A percentile compares a stretch with the other conserved stretches of the same genome.
Conservation (phyloP, 768 basidiomycete genomes). For the Gymnopilus dilepis region DNA sequence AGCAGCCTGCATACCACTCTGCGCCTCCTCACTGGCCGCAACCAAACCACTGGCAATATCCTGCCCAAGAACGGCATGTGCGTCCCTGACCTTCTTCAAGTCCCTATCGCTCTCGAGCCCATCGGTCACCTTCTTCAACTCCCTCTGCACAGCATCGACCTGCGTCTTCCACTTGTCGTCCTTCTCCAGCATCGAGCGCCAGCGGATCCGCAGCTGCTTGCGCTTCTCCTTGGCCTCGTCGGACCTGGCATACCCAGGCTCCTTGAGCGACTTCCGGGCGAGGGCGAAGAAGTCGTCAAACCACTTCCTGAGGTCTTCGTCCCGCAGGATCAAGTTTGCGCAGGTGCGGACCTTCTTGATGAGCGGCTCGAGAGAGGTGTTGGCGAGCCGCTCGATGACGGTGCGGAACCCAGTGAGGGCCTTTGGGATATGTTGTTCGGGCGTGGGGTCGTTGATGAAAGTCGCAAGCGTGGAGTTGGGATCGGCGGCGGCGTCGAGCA, state of each 20-base stretch:
- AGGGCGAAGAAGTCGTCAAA: constrained; percentile 57
- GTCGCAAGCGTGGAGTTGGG: constrained; percentile 54
- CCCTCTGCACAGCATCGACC: constrained; percentile 48
- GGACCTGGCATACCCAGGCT: constrained; percentile 56
- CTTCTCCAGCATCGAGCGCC: constrained; percentile 52
- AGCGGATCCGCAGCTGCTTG: constrained; percentile 52
- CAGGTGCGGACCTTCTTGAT: constrained; percentile 46
- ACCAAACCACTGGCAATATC: constrained; percentile 50
- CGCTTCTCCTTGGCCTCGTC: constrained; percentile 49
- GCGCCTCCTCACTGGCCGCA: constrained; percentile 34
- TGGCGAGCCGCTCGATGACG: constrained; percentile 56
- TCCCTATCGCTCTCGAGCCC: constrained; percentile 57
- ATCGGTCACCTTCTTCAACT: constrained; percentile 48
- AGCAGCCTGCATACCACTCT: constrained; percentile 43
- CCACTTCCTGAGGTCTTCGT: constrained; percentile 58
- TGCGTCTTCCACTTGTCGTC: constrained; percentile 60
- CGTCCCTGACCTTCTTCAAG: constrained; percentile 48
- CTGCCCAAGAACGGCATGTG: constrained; percentile 51
- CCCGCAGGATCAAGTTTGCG: constrained; percentile 53
- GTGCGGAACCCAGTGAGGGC: constrained; percentile 54
- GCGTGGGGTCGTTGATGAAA: constrained; percentile 66
- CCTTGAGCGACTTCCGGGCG: constrained; percentile 47
- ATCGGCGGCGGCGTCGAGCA: constrained; percentile 53
- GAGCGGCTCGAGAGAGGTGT: constrained; percentile 56
- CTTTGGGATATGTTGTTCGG: constrained; percentile 63